A percentile compares a stretch with the other conserved stretches of the same genome.
These are phyloP conservation scores for Pseudopithomyces maydicus DNA, from an alignment of 2,329 filamentous ascomycete species.

Conservation along the genomic window DNA sequence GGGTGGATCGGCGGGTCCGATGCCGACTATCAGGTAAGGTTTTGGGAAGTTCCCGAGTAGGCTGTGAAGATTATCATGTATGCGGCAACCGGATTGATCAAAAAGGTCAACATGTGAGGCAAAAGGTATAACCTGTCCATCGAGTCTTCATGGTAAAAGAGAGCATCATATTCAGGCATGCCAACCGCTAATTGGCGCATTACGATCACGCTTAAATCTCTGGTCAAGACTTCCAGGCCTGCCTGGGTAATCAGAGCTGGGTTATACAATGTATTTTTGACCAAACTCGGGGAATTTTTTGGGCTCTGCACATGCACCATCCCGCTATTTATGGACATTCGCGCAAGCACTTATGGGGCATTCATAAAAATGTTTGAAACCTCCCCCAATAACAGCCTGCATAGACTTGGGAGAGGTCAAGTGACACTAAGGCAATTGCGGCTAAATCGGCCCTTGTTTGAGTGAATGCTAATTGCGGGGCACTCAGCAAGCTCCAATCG, in stretches of 20 bases:
- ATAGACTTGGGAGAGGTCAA: not conserved
- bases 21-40: not conserved
- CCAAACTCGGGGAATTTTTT: no score
- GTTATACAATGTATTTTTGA: no score
- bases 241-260: no score
- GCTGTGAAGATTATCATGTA: not conserved
- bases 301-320: no score
- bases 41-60: not conserved
- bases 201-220: no score
- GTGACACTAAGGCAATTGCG: not conserved
- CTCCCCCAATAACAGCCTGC: not conserved
- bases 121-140: no score
- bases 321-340: not conserved
- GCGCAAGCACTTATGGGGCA: not conserved
- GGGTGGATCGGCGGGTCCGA: not conserved
- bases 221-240: no score
- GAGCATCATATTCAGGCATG: not conserved
- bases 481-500: not conserved
- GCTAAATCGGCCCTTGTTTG: slow-evolving; percentile 2
- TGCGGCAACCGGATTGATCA: not conserved
- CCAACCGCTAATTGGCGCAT: no score
- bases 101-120: no score
- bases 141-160: not conserved
- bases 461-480: slow-evolving; percentile 3
- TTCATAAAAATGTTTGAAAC: not conserved